Conservation (phyloP, 257 asterid species). For the Solanum medicagineum region DNA sequence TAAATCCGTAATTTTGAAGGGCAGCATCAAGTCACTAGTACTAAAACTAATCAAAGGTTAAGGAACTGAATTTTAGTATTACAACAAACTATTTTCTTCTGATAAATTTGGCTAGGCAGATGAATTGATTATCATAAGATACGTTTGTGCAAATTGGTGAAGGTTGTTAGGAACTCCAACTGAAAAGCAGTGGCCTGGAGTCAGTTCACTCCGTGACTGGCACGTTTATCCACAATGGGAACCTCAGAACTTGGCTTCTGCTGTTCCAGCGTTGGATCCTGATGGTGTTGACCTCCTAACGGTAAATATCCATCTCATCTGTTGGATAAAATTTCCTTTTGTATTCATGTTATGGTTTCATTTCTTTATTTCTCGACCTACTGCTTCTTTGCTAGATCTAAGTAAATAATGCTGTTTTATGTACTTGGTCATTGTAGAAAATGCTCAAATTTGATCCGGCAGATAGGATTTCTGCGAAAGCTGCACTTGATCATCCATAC, state of each 20-base stretch:
- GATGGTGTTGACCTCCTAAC: constrained; percentile 83
- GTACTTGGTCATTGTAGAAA: constrained; percentile 34
- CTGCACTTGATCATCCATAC: constrained; percentile 87
- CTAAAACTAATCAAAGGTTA: neutral
- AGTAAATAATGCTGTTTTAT: neutral
- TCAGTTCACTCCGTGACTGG: constrained; percentile 72
- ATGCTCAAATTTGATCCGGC: constrained; percentile 83
- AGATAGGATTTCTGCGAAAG: constrained; percentile 85
- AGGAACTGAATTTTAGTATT: neutral
- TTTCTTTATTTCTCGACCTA: neutral
- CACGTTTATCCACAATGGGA: constrained; percentile 96
- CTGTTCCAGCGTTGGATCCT: constrained; percentile 69
- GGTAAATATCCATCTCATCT: constrained; percentile 19
- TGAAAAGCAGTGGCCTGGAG: constrained; percentile 89
- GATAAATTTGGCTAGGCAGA: neutral
- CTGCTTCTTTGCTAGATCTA: neutral
- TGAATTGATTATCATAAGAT: neutral
- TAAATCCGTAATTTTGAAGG: neutral
- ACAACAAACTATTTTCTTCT: neutral
- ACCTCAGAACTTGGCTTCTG: constrained; percentile 62
- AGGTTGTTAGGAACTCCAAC: constrained; percentile 93
- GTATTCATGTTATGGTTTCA: neutral
- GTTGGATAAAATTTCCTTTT: neutral
- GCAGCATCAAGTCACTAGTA: neutral
- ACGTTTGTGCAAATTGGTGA: neutral